These are phyloP conservation scores for Trametes cinnabarina DNA, from an alignment of 768 basidiomycete species.

Conservation along the genomic window DNA sequence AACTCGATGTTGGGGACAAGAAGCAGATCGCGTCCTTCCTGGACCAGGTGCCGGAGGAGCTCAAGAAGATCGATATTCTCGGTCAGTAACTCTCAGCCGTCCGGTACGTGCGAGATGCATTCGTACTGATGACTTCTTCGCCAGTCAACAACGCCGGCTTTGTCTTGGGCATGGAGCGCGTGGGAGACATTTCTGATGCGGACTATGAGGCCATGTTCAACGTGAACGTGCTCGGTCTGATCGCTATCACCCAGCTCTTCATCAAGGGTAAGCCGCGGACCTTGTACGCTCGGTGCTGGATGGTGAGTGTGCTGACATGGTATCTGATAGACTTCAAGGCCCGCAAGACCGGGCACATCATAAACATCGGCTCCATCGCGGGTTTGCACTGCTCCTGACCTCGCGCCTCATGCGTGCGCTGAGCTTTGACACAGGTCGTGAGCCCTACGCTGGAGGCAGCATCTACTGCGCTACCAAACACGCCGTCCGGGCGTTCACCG, in stretches of 20 bases:
- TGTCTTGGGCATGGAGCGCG: conserved; percentile 82
- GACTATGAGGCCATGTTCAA: conserved; percentile 67
- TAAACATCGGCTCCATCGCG: conserved; percentile 94
- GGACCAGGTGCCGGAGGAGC: conserved; percentile 66
- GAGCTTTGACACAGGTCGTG: conserved; percentile 22
- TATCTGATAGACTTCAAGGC: conserved; percentile 29
- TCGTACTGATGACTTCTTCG: conserved; percentile 24
- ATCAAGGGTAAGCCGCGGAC: conserved; percentile 35
- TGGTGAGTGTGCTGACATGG: background rate
- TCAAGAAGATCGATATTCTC: conserved; percentile 78
- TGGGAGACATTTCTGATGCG: conserved; percentile 74
- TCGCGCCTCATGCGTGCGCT: too few species aligned
- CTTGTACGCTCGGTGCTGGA: background rate
- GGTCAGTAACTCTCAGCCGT: conserved; percentile 52
- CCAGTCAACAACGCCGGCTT: conserved; percentile 85
- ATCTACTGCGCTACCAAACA: conserved; percentile 93
- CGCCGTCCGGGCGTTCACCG: conserved; percentile 85
- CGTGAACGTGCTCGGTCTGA: conserved; percentile 75
- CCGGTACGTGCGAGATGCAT: background rate
- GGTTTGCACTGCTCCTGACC: conserved; percentile 40
- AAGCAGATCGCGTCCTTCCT: conserved; percentile 65
- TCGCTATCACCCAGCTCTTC: conserved; percentile 72
- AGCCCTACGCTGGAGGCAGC: conserved; percentile 82
- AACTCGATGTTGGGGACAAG: conserved; percentile 80
- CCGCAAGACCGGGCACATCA: conserved; percentile 74